phyloP scores from a whole-genome alignment of 2,329 filamentous ascomycete genomes.

The Neocucurbitaria cava region DNA sequence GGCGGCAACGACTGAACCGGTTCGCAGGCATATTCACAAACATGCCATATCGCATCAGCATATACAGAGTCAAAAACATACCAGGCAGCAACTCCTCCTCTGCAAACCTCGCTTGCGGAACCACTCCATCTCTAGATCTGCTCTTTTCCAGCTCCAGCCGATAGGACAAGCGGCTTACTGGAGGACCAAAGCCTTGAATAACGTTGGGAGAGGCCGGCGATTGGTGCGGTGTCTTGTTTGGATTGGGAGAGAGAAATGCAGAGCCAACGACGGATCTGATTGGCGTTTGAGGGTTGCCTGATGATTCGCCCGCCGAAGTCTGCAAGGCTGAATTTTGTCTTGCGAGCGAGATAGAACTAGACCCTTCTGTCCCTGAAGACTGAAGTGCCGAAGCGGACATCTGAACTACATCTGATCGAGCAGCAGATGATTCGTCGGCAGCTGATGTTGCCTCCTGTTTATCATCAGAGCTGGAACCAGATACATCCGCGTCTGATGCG shows the following conservation, averaged over 20 bases:
- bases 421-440: neutral
- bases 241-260: neutral
- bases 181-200: no score
- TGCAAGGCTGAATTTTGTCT: neutral
- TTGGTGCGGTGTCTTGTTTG: neutral
- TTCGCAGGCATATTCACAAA: no score
- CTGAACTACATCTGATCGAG: neutral
- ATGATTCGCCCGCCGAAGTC: neutral
- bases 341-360: neutral
- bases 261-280: neutral
- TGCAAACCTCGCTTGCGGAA: neutral
- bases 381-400: neutral
- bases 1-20: no score
- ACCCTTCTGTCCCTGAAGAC: neutral
- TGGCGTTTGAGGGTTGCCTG: neutral
- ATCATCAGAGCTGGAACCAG: neutral
- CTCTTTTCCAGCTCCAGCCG: neutral
- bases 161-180: neutral
- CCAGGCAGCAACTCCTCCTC: neutral
- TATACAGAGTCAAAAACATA: neutral
- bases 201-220: neutral
- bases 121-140: neutral
- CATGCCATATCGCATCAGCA: no score
- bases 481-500: neutral
- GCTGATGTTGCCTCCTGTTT: neutral